Evolutionary conservation across 768 basidiomycete genomes (phyloP), one percentile per base, ranked within the genome.

Genomic region (Amanita rimosa): DNA sequence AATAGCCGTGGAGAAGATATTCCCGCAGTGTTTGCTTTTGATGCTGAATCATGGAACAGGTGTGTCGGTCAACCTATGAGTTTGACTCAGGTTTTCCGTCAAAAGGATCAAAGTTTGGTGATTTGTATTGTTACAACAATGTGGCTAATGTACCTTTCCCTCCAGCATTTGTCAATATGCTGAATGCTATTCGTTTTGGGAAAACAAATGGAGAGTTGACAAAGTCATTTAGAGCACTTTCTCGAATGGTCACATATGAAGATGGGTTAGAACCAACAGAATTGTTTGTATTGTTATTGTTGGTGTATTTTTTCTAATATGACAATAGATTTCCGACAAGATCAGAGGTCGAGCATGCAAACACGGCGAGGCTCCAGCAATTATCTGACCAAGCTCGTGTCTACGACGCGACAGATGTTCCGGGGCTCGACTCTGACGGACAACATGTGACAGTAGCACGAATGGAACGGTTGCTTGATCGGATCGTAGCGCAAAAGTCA

Each of bases 181-280:
- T 96, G 37, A 94, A 94, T 58, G 74, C 78, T 46, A 85, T 95
- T 83, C 79, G 93, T 16, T 82, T 83, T 56, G 93, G 93, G 1
- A 64, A 63, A 36, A 60, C 90, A 39, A 67, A 73, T 17, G 47
- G 64, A 0, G 59, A 63, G 4, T 73, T 73, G 2, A 61, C 69
- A 3, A 54, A 56, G 8, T 66, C 69, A 3, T 90, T 96, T 65
- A 61, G 63, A 40, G 54, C 54, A 0, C 71, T 94, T 17, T 69
- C 73, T 2, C 74, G 89, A 13, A 57, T 62, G 19, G 70, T 90
- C 8, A 50, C 50, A 1, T 91, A 90, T 57, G 59, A 67, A 1
- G 90, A 93, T 55, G 80, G 78, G 1, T 80, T 93, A 48, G 74
- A 81, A 48, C 87, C 93, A 4, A 92, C 89, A 1, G 85, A 91